Conservation (phyloP, 305 asterid genomes). For the Caryopteris hybrid region DNA sequence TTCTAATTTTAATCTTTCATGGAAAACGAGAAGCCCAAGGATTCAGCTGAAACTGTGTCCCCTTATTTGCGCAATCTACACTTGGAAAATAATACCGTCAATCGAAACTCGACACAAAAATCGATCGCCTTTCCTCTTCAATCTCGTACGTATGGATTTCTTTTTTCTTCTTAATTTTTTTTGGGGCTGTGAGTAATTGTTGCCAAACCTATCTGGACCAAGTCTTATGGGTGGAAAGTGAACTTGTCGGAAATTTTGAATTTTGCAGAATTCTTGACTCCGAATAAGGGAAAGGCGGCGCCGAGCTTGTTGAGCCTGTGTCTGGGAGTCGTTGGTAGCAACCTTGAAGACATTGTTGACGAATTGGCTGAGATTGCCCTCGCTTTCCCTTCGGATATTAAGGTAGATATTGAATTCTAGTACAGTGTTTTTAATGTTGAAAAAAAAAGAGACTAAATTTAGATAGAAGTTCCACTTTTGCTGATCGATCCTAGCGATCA, state of each 20-base stretch:
- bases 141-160: conserved; percentile 27
- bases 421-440: not conserved
- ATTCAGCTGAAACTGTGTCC: conserved; percentile 14
- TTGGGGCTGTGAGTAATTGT: not conserved
- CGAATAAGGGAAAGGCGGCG: conserved; percentile 39
- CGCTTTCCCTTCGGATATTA: conserved; percentile 60
- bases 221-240: not conserved
- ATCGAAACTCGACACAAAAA: conserved; percentile 22
- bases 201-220: not conserved
- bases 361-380: conserved; percentile 59
- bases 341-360: conserved; percentile 81
- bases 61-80: conserved; percentile 36
- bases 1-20: conserved; percentile 21
- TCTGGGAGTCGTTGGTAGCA: conserved; percentile 72
- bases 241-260: not conserved
- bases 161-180: not conserved
- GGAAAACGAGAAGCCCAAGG: conserved; percentile 44
- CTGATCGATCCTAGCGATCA: not conserved
- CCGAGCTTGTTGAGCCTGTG: conserved; percentile 83
- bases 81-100: conserved; percentile 26
- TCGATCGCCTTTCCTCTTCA: conserved; percentile 21
- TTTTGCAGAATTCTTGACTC: conserved; percentile 38
- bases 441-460: not conserved
- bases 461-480: not conserved
- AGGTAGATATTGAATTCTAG: conserved; percentile 33